A percentile compares a stretch with the other conserved stretches of the same genome.
Conservation (phyloP, 1,284 basidiomycete species). For the Boletus putidus region DNA sequence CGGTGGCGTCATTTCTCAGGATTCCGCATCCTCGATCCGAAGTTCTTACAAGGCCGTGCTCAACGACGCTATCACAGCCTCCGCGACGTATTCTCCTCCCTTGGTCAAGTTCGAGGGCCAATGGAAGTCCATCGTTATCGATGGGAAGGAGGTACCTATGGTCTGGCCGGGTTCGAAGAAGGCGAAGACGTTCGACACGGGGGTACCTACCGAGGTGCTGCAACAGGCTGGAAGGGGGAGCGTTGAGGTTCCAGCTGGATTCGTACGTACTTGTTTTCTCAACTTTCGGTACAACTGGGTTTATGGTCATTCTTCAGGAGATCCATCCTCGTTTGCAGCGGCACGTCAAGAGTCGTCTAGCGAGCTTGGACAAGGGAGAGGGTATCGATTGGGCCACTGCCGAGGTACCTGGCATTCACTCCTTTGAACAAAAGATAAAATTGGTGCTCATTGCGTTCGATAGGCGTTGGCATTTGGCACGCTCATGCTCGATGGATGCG, state of each 20-base stretch:
- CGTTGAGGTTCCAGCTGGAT: conserved; percentile 69
- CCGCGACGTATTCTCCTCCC: conserved; percentile 50
- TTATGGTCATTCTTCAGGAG: conserved; percentile 46
- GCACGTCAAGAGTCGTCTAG: conserved; percentile 77
- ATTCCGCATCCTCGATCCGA: conserved; percentile 54
- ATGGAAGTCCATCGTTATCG: conserved; percentile 48
- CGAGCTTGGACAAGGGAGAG: conserved; percentile 65
- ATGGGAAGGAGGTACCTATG: conserved; percentile 41
- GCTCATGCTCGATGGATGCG: conserved; percentile 70
- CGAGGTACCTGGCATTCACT: conserved; percentile 51
- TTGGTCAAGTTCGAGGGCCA: conserved; percentile 59
- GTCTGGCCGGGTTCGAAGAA: conserved; percentile 67
- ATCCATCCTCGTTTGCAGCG: conserved; percentile 77
- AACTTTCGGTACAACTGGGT: not conserved
- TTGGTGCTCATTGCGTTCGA: not conserved
- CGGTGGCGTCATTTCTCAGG: conserved; percentile 54
- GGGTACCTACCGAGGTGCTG: conserved; percentile 55
- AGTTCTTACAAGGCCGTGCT: conserved; percentile 59
- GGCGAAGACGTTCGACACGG: conserved; percentile 67
- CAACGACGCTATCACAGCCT: conserved; percentile 55
- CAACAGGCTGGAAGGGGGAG: conserved; percentile 65
- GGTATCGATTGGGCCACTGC: conserved; percentile 87
- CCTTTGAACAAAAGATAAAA: not conserved
- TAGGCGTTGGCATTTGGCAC: conserved; percentile 84
- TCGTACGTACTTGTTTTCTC: conserved; percentile 51